These are phyloP conservation scores for Clonostachys solani DNA, from an alignment of 2,329 filamentous ascomycete species.

Conservation along the genomic window DNA sequence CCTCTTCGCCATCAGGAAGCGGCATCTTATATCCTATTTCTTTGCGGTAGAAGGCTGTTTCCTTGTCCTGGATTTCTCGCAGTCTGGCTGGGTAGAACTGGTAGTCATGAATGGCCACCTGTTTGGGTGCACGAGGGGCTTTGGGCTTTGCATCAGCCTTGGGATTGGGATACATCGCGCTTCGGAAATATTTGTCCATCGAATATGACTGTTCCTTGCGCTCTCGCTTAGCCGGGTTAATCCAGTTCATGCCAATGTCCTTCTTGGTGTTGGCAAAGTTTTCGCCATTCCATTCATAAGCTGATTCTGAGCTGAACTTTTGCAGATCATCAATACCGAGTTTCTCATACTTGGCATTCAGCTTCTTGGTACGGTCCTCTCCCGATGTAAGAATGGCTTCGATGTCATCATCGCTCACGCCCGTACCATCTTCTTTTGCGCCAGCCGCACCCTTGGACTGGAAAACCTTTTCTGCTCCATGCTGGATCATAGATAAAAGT, in stretches of 20 bases:
- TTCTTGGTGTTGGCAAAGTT: constrained; percentile 91
- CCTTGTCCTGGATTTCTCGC: constrained; percentile 87
- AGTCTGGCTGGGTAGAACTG: constrained; percentile 90
- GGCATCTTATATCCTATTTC: constrained; percentile 95
- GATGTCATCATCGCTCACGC: constrained; percentile 83
- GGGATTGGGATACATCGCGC: constrained; percentile 76
- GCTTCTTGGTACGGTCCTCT: constrained; percentile 81
- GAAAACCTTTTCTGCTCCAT: constrained; percentile 95
- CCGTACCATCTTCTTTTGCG: constrained; percentile 53
- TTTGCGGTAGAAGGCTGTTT: constrained; percentile 93
- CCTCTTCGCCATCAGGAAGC: constrained; percentile 81
- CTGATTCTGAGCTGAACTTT: constrained; percentile 95
- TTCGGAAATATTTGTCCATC: constrained; percentile 97
- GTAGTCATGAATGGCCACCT: constrained; percentile 89
- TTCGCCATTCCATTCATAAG: constrained; percentile 98
- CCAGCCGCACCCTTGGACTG: constrained; percentile 65
- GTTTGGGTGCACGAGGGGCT: constrained; percentile 91
- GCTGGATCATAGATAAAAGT: constrained; percentile 95
- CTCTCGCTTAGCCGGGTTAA: constrained; percentile 97
- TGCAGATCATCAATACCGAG: constrained; percentile 95
- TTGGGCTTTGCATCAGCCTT: constrained; percentile 89
- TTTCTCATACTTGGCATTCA: constrained; percentile 94
- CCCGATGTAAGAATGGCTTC: constrained; percentile 83
- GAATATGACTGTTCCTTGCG: constrained; percentile 97
- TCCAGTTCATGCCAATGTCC: constrained; percentile 91